These are phyloP conservation scores for Nemania abortiva DNA, from an alignment of 2,329 filamentous ascomycete species.

Conservation along the genomic window DNA sequence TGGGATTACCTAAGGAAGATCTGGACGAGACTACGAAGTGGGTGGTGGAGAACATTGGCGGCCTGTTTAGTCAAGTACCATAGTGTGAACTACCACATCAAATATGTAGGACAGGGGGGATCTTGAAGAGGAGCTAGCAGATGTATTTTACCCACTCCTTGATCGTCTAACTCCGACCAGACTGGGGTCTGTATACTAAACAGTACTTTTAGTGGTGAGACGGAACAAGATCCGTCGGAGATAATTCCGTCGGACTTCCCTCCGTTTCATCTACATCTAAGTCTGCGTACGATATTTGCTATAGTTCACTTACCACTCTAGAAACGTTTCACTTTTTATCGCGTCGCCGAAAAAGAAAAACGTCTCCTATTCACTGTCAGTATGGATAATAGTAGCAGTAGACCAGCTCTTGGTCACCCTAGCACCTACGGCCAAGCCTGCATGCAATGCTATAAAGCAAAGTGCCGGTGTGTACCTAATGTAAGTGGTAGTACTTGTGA, in stretches of 20 bases:
- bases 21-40: slow-evolving; percentile 64
- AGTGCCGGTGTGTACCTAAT: slow-evolving; percentile 43
- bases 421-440: slow-evolving; percentile 44
- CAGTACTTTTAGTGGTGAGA: not conserved
- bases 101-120: not conserved
- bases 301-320: not conserved
- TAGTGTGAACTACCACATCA: not conserved
- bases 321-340: not conserved
- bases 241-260: slow-evolving; percentile 16
- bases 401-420: slow-evolving; percentile 19
- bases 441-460: slow-evolving; percentile 44
- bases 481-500: slow-evolving; percentile 41
- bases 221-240: slow-evolving; percentile 23
- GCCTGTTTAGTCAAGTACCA: slow-evolving; percentile 2
- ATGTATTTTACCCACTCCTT: too few species aligned
- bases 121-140: not conserved
- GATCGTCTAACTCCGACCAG: too few species aligned
- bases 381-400: slow-evolving; percentile 27
- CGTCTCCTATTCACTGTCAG: not conserved
- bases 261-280: slow-evolving; percentile 2
- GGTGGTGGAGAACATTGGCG: slow-evolving; percentile 11
- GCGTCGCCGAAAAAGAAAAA: not conserved
- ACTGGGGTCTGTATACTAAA: not conserved
- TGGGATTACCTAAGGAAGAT: slow-evolving; percentile 68
- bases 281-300: not conserved